Conservation (phyloP, 306 rosid genomes). For the Citrullus amarus region DNA sequence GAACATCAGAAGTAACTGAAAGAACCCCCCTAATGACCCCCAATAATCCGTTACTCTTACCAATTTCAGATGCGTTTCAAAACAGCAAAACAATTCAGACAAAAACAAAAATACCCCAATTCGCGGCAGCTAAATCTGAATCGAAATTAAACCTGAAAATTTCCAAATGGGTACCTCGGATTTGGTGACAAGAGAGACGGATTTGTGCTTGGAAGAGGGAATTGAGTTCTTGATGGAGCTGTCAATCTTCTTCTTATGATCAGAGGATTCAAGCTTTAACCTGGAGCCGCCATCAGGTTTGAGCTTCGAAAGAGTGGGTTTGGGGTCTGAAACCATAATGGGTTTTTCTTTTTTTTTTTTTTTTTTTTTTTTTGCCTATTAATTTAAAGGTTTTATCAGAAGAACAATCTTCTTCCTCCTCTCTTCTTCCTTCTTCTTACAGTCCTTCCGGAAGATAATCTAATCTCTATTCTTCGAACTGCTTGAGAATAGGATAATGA, state of each 20-base stretch:
- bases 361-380: not conserved
- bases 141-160: not conserved
- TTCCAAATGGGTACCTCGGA: conserved; percentile 39
- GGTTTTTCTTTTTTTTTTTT: no score
- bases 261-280: conserved; percentile 37
- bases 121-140: conserved; percentile 1
- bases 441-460: not conserved
- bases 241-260: conserved; percentile 34
- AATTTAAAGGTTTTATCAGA: conserved; percentile 24
- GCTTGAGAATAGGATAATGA: not conserved
- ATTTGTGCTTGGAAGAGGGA: conserved; percentile 42
- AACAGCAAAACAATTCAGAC: not conserved
- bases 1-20: not conserved
- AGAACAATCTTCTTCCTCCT: not conserved
- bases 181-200: conserved; percentile 32
- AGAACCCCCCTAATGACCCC: not conserved
- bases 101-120: not conserved
- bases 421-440: not conserved
- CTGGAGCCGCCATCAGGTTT: conserved; percentile 55
- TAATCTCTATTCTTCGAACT: not conserved
- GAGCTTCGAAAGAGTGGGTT: conserved; percentile 25
- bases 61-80: conserved; percentile 2
- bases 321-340: conserved; percentile 40
- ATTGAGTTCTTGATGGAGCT: conserved; percentile 35
- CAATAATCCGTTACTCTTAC: not conserved